Evolutionary conservation across 2,329 filamentous ascomycete species (phyloP).

Genomic region (Aspergillus novoparasiticus): DNA sequence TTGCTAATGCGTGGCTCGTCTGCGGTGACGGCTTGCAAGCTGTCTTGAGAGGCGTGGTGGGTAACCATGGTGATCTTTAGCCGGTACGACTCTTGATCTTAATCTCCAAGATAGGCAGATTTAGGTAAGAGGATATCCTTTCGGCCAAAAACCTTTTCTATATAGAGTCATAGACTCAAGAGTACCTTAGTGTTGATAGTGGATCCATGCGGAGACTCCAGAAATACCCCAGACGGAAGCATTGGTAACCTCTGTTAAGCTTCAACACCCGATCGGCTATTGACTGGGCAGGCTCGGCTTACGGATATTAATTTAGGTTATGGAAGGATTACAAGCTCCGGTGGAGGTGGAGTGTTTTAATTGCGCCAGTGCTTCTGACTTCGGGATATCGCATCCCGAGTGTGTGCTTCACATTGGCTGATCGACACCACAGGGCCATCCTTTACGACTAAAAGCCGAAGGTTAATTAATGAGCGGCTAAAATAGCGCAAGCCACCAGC

Average conservation of each 20-base stretch:
- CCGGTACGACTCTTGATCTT: not conserved
- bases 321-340: not conserved
- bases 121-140: not conserved
- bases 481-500: not conserved
- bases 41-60: not conserved
- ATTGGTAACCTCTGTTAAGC: not conserved
- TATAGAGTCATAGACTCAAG: not conserved
- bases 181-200: not conserved
- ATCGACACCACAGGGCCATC: not conserved
- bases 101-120: not conserved
- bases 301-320: not conserved
- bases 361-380: not conserved
- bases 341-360: not conserved
- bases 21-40: not conserved
- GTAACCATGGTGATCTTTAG: not conserved
- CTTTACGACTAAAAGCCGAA: too few species aligned
- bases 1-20: slow-evolving; percentile 3
- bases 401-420: not conserved
- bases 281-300: not conserved
- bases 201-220: not conserved
- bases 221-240: not conserved
- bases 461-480: not conserved
- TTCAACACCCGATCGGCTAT: not conserved
- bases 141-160: not conserved
- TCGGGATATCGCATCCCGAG: not conserved